Conservation (phyloP, 2,329 filamentous ascomycete genomes). For the Calonectria crousiana region DNA sequence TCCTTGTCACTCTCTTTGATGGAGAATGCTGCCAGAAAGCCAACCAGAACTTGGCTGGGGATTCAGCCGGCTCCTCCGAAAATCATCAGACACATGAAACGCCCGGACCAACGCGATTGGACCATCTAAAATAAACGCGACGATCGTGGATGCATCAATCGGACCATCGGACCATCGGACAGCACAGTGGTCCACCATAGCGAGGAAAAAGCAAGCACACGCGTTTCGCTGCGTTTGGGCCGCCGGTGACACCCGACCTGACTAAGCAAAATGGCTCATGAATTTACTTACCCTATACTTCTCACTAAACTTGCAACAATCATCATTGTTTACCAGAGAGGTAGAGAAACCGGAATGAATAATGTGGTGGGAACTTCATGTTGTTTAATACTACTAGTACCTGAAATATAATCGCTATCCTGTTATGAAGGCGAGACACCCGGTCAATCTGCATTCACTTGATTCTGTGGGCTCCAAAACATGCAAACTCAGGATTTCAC, state of each 20-base stretch:
- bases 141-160: conserved; percentile 2
- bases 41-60: neutral
- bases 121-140: neutral
- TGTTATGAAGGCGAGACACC: neutral
- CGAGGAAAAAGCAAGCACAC: neutral
- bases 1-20: neutral
- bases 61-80: neutral
- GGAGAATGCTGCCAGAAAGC: neutral
- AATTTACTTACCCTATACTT: neutral
- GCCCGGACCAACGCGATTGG: neutral
- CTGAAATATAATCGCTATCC: neutral
- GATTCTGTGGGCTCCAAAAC: too few species aligned
- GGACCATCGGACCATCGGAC: conserved; percentile 5
- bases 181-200: neutral
- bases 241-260: neutral
- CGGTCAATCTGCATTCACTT: too few species aligned
- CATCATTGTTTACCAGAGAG: neutral
- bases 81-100: conserved; percentile 11
- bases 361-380: neutral
- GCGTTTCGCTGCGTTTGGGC: neutral
- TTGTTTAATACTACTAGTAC: neutral
- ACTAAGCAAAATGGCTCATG: neutral
- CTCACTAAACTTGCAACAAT: neutral
- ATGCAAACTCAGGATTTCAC: neutral
- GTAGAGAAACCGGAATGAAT: neutral